A percentile compares a stretch with the other conserved stretches of the same genome.
Conservation (phyloP, 257 asterid genomes). For the Plectranthus barbatus region DNA sequence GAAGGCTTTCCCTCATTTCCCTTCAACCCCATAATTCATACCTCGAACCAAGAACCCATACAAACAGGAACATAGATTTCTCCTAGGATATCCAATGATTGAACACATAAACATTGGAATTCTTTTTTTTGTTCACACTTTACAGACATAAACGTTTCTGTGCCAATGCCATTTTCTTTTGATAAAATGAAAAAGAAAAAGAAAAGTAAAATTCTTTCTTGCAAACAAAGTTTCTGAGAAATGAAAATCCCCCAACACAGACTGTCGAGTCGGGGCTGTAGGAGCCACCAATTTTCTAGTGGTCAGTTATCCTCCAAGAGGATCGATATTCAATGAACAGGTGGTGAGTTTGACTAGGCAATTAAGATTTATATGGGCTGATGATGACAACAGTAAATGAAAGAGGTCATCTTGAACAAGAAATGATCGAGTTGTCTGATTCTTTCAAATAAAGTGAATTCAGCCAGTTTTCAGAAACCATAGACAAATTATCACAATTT, state of each 20-base stretch:
- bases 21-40: conserved; percentile 38
- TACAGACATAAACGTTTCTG: conserved; percentile 8
- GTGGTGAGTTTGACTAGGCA: conserved; percentile 30
- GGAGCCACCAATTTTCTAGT: conserved; percentile 70
- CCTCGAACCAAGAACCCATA: conserved; percentile 30
- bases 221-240: conserved; percentile 4
- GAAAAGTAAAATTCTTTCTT: too few relatives aligned
- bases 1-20: conserved; percentile 30
- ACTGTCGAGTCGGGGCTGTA: conserved; percentile 25
- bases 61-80: conserved; percentile 6
- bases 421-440: neutral
- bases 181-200: neutral
- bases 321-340: conserved; percentile 31
- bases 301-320: conserved; percentile 59
- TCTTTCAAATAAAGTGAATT: neutral
- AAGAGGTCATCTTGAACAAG: conserved; percentile 17
- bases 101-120: neutral
- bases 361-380: conserved; percentile 12
- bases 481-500: neutral
- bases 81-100: too few relatives aligned
- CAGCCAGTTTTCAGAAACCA: neutral
- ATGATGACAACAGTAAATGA: conserved; percentile 21
- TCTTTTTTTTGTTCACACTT: too few relatives aligned
- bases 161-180: conserved; percentile 25
- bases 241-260: conserved; percentile 16